phyloP scores from a whole-genome alignment of 257 asterid genomes.

The Solanum medicagineum region DNA sequence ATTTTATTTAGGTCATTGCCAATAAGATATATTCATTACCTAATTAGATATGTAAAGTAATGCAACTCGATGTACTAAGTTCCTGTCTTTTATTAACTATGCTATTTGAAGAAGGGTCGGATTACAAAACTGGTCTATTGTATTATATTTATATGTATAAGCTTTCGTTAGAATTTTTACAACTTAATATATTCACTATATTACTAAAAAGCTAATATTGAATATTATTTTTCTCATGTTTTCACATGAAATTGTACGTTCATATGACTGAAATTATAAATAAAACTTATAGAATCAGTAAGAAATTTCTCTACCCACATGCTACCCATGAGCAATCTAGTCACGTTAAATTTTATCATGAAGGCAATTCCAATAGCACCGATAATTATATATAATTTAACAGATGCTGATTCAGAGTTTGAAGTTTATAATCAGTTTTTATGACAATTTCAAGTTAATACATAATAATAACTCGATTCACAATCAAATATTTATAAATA shows the following conservation, averaged over 20 bases:
- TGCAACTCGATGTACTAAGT: too few species aligned
- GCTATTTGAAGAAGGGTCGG: background rate
- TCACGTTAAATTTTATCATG: background rate
- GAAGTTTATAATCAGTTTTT: fast-evolving
- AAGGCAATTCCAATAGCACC: background rate
- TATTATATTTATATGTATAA: background rate
- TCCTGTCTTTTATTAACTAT: too few species aligned
- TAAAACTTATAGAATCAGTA: background rate
- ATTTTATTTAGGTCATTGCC: too few species aligned
- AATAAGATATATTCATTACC: too few species aligned
- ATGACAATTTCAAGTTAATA: background rate
- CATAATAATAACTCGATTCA: background rate
- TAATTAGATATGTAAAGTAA: too few species aligned
- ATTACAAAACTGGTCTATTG: background rate
- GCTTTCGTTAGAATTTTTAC: background rate
- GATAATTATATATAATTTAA: background rate
- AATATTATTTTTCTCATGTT: background rate
- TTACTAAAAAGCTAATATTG: background rate
- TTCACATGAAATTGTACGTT: background rate
- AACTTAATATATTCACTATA: background rate
- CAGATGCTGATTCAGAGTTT: background rate
- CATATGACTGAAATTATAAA: background rate
- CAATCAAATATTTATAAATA: background rate
- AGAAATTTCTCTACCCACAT: background rate
- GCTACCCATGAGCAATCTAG: background rate